Evolutionary conservation across 1,284 basidiomycete genomes (phyloP), one percentile per base, ranked within the genome.

Genomic region (Rhodotorula mucilaginosa): DNA sequence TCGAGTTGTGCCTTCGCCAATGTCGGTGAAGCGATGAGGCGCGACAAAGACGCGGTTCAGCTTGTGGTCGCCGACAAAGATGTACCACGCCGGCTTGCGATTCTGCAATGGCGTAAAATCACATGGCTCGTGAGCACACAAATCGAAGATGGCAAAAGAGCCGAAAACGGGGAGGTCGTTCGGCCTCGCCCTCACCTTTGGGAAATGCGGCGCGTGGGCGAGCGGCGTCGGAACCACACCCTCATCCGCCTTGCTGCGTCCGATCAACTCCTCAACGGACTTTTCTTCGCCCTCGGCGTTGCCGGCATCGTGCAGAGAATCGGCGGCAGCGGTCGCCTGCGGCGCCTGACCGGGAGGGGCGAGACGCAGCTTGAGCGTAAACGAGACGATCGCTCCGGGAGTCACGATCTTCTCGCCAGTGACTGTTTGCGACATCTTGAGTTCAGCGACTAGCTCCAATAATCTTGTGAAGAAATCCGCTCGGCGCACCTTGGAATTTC

Each of bases 191-290:
- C 89, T 70, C 78, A 94, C 92, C 74, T 86, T 86, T 66, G 93
- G 91, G 90, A 93, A 98, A 80, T 88, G 87, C 2, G 97, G 96
- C 8, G 96, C 92, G 79, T 97, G 93, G 6, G 90, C 93, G 70
- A 85, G 88, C n/a, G 87, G 88, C 52, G 83, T 82, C 2, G 80
- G 79, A 52, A 82, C 81, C 31, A 82, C 81, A 26, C 84, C 84
- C 18, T 84, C 83, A 46, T 85, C 83, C 18, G 79, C 78, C 7
- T 90, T 89, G 65, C 86, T 86, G 59, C 85, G 85, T 80, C 82
- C 74, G 64, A 93, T 82, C 82, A 93, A 91, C 73, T 88, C 85
- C 64, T 88, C 84, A 69, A 91, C 88, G 69, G 85, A 85, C 68
- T 87, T 85, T 57, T 88, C 87, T 71, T 86, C 87, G 6, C 79